Evolutionary conservation across 1,284 basidiomycete genomes (phyloP).

Genomic region (Fomitopsis schrenkii): DNA sequence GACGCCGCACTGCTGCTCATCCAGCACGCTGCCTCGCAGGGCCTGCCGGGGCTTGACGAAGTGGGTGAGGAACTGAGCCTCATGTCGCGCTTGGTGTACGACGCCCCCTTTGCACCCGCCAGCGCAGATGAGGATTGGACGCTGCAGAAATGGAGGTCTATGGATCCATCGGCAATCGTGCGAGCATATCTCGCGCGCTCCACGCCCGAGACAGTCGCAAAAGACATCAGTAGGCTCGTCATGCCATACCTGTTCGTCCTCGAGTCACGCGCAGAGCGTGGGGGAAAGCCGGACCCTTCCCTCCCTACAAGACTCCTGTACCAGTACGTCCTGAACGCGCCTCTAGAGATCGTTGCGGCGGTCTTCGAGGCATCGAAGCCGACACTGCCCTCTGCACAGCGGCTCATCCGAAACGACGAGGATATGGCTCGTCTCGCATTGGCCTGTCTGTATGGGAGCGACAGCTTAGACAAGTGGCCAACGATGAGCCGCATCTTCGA

Average conservation of each 20-base stretch:
- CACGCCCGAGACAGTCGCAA: slow-evolving; percentile 58
- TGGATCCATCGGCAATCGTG: slow-evolving; percentile 64
- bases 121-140: slow-evolving; percentile 62
- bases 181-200: slow-evolving; percentile 74
- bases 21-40: slow-evolving; percentile 82
- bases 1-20: slow-evolving; percentile 76
- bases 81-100: slow-evolving; percentile 82
- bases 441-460: slow-evolving; percentile 84
- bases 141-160: slow-evolving; percentile 64
- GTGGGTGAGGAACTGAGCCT: slow-evolving; percentile 88
- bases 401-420: slow-evolving; percentile 78
- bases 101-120: slow-evolving; percentile 48
- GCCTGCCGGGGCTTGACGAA: slow-evolving; percentile 75
- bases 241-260: slow-evolving; percentile 90
- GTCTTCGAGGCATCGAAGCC: slow-evolving; percentile 90
- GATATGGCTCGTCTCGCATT: slow-evolving; percentile 83
- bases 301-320: slow-evolving; percentile 66
- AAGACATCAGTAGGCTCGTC: slow-evolving; percentile 73
- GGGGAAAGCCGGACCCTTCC: slow-evolving; percentile 62
- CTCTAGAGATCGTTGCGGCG: slow-evolving; percentile 64
- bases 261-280: slow-evolving; percentile 79
- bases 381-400: slow-evolving; percentile 62
- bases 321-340: slow-evolving; percentile 69
- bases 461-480: slow-evolving; percentile 67
- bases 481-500: slow-evolving; percentile 91